Evolutionary conservation across 768 basidiomycete genomes (phyloP), one percentile per base, ranked within the genome.

Genomic region (Leccinum incarnatum): DNA sequence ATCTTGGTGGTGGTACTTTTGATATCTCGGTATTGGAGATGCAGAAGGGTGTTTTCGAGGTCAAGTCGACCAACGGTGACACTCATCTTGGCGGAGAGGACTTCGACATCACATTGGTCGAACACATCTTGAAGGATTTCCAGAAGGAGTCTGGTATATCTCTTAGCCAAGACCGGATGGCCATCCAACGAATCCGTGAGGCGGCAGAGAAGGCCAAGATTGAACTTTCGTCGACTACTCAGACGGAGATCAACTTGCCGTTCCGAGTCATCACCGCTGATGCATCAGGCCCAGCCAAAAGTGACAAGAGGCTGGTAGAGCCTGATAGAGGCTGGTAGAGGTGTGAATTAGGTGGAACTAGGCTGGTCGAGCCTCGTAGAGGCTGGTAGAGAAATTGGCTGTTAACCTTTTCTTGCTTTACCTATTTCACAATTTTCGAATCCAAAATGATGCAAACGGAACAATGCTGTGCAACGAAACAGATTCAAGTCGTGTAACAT

Each of bases 121-220:
- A 95, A 63, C 77, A 91, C 76, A 82, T 99, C 70, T 75, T 98
- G 49, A 79, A 82, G 57, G 89, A 95, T 74, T 98, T 98, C 88
- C 93, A 97, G 85, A 95, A 95, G 79, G 89, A 95, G 72, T 79
- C 81, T 5, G 90, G 93, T 36, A 80, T 89, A 60, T 88, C 93
- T 69, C 85, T 98, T 47, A 80, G 79, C 65, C 79, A 83, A 65
- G 97, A 99, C 74, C 83, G 88, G 52, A 97, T 98, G 91, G 95
- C 97, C 7, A 92, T 99, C 66, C 97, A 98, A 75, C 94, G 97
- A 76, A 93, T 99, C 62, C 94, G 97, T 67, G 97, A 99, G 75
- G 97, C 97, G 19, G 94, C 96, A 12, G 97, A 99, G 82, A 98
- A 98, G 81, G 97, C 97, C 64, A 99, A 99, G 85, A 95, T 97